These are phyloP conservation scores for Vanderwaltozyma tropicalis DNA, from an alignment of 805 yeast species.

Conservation along the genomic window DNA sequence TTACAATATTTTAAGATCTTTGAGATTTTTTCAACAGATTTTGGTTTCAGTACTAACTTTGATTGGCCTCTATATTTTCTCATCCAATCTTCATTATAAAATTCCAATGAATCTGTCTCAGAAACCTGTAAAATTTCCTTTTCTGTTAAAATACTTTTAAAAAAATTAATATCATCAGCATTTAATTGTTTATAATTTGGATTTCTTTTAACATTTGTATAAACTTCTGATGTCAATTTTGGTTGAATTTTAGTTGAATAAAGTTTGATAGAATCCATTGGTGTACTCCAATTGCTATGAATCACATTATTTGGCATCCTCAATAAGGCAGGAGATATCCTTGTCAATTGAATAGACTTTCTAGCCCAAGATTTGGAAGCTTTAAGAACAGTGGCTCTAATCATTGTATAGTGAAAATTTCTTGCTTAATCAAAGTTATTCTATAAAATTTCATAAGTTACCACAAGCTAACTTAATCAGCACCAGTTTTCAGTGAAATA, in stretches of 20 bases:
- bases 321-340: not conserved
- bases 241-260: conserved; percentile 19
- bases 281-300: too few relatives aligned
- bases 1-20: conserved; percentile 72
- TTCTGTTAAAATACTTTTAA: conserved; percentile 47
- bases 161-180: conserved; percentile 47
- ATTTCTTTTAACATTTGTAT: conserved; percentile 47
- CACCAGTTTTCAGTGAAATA: too few relatives aligned
- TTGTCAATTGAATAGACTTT: not conserved
- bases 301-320: too few relatives aligned
- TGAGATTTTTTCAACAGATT: conserved; percentile 66
- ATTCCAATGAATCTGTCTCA: conserved; percentile 52
- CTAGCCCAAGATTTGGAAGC: not conserved
- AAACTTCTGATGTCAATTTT: conserved; percentile 57
- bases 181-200: conserved; percentile 42
- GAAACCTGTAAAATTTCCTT: conserved; percentile 36
- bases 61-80: conserved; percentile 87
- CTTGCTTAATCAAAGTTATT: too few relatives aligned
- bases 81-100: conserved; percentile 90
- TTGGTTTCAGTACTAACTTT: conserved; percentile 70
- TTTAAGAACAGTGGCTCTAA: not conserved
- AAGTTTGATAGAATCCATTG: not conserved
- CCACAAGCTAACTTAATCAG: too few relatives aligned
- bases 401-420: not conserved
- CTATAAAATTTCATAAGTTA: too few relatives aligned